Percentiles rank a stretch among this genome's conserved stretches.
Evolutionary conservation across 768 basidiomycete species (phyloP).

Genomic region (Suillus americanus): DNA sequence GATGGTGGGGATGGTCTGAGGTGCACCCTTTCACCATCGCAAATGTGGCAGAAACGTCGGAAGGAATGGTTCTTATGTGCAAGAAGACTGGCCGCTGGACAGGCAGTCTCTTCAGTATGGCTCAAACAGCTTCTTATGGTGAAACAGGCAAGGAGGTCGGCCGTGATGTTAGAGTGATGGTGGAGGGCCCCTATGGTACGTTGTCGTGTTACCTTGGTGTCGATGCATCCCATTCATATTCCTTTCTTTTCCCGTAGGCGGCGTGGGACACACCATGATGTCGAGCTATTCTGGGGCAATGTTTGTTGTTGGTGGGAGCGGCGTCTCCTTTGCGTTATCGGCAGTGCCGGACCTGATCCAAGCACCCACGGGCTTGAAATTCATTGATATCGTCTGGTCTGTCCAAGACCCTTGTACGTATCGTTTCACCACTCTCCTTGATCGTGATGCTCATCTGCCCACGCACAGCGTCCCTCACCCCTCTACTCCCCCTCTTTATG

Average conservation of each 20-base stretch:
- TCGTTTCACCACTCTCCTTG: conserved; percentile 5
- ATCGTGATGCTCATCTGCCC: conserved; percentile 11
- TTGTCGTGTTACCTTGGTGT: background rate
- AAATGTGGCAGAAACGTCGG: conserved; percentile 37
- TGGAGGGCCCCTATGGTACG: conserved; percentile 53
- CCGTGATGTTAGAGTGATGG: conserved; percentile 31
- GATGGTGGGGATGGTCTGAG: conserved; percentile 41
- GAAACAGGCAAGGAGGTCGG: conserved; percentile 17
- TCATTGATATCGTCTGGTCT: conserved; percentile 58
- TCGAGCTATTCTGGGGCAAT: conserved; percentile 52
- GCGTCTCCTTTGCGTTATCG: conserved; percentile 55
- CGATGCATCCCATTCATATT: too few relatives aligned
- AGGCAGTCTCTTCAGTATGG: conserved; percentile 38
- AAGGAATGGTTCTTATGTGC: conserved; percentile 49
- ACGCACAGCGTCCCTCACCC: conserved; percentile 32
- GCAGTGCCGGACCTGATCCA: conserved; percentile 54
- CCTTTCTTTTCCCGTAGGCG: conserved; percentile 29
- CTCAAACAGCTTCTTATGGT: conserved; percentile 31
- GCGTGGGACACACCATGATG: conserved; percentile 45
- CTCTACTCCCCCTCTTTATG: conserved; percentile 38
- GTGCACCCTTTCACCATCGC: conserved; percentile 57
- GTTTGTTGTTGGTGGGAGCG: conserved; percentile 60
- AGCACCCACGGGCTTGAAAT: conserved; percentile 33
- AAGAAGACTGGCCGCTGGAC: conserved; percentile 57
- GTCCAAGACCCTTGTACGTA: conserved; percentile 43